phyloP scores from a whole-genome alignment of 1,284 basidiomycete species.

The Sporisorium reilianum region DNA sequence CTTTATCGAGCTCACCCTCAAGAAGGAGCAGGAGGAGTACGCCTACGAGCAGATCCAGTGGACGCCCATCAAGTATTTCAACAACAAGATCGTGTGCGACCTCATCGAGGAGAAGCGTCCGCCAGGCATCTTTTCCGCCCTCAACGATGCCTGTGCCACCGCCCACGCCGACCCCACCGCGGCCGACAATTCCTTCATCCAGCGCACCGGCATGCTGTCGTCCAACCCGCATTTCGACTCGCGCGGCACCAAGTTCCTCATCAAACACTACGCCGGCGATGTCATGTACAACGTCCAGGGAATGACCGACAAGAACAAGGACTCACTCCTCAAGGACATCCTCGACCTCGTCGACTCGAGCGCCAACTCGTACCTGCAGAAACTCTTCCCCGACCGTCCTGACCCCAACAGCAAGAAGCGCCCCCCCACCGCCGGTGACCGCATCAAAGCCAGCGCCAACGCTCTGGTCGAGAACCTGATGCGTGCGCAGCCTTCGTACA shows the following conservation, averaged over 20 bases:
- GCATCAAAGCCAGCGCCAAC: slow-evolving; percentile 91
- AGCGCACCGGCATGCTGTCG: slow-evolving; percentile 78
- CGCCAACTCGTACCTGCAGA: slow-evolving; percentile 76
- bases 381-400: slow-evolving; percentile 91
- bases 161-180: slow-evolving; percentile 97
- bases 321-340: slow-evolving; percentile 92
- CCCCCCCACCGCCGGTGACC: slow-evolving; percentile 96
- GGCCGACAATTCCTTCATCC: slow-evolving; percentile 96
- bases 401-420: slow-evolving; percentile 98
- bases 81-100: slow-evolving; percentile 86
- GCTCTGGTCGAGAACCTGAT: slow-evolving; percentile 95
- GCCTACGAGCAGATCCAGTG: slow-evolving; percentile 98
- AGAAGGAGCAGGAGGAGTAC: slow-evolving; percentile 99
- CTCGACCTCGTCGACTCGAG: slow-evolving; percentile 83
- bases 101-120: slow-evolving; percentile 96
- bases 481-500: slow-evolving; percentile 97
- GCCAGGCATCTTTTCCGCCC: slow-evolving; percentile 95
- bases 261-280: slow-evolving; percentile 88
- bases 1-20: slow-evolving; percentile 98
- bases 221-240: slow-evolving; percentile 79
- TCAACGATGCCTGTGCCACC: slow-evolving; percentile 98
- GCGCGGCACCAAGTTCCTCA: slow-evolving; percentile 72
- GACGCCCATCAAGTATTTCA: slow-evolving; percentile 85
- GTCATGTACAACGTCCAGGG: slow-evolving; percentile 97
- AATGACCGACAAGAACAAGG: slow-evolving; percentile 99